Base-by-base conservation (phyloP, 768 basidiomycete genomes). In the Hygrophorus pudorinus region DNA sequence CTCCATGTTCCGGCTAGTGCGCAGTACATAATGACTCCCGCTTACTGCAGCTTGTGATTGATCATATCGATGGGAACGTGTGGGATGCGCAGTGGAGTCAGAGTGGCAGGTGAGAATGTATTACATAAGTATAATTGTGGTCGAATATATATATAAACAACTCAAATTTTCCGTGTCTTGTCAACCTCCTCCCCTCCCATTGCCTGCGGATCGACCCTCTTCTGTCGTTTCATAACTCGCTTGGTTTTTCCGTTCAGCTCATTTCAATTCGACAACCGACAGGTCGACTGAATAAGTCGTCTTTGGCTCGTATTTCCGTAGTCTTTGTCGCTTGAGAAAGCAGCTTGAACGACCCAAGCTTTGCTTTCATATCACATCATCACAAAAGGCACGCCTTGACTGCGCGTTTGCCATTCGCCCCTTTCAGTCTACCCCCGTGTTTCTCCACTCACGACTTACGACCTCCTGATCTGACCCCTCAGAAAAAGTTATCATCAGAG, bases 321-420 rank as follows among this genome's bases (percentile, higher is more conserved):
- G 47, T 52, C 40, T 45, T 43, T 38, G 51, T 47, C 52, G 54
- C 45, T 48, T 45, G 42, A 51, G 57, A 57, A 60, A 60, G 62
- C 59, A 57, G 60, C 53, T 61, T 60, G 41, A 28, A 42, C 21
- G 24, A 7, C 24, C 24, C 24, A 24, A 24, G 24, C 24, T 24
- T 42, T n/a, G 49, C 54, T 54, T 47, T 52, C 55, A 56, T 53
- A 40, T 57, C 53, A 51, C 57, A 60, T 61, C 62, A 56, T 52
- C 52, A 54, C 58, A 87, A 88, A 87, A 87, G 84, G 84, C 84
- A 76, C 85, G 85, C 85, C 85, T 89, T 88, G 73, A 81, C 72
- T 87, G 85, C 73, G 85, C 85, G 85, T 89, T 71, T 70, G 84
- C 84, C 85, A 75, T 56, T 54, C 47, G 53, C 45, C 51, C 58